These are phyloP conservation scores for Cyberlindnera mycetangii DNA, from an alignment of 805 yeast genomes.

Conservation along the genomic window DNA sequence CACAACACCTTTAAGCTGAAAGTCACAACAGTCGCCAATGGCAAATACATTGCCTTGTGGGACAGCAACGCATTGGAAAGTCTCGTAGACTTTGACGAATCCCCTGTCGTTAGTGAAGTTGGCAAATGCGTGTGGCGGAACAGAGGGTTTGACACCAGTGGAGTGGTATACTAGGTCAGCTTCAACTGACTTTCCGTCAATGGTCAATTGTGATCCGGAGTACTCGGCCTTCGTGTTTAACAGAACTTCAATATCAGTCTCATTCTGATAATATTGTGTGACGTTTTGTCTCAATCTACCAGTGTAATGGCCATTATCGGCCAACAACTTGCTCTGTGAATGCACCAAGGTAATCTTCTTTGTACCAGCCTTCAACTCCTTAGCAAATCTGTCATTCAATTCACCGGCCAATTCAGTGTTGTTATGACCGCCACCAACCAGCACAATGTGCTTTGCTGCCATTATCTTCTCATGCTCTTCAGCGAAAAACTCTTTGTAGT, in stretches of 20 bases:
- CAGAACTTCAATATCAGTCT: conserved; percentile 20
- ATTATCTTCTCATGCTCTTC: conserved; percentile 16
- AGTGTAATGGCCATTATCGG: conserved; percentile 14
- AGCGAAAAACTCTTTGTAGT: conserved; percentile 16
- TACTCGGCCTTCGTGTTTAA: conserved; percentile 15
- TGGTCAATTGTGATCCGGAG: not conserved
- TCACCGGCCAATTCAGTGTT: conserved; percentile 35
- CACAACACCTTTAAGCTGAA: conserved; percentile 24
- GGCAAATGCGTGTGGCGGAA: conserved; percentile 20
- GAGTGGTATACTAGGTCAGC: conserved; percentile 23
- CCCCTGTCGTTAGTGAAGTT: conserved; percentile 17
- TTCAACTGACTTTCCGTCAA: conserved; percentile 6
- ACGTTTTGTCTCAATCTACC: conserved; percentile 16
- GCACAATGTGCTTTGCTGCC: conserved; percentile 20
- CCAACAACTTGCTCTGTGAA: conserved; percentile 11
- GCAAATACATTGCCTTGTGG: conserved; percentile 30
- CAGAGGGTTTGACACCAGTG: conserved; percentile 22
- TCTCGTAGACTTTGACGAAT: conserved; percentile 21
- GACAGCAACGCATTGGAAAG: conserved; percentile 23
- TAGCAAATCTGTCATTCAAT: conserved; percentile 22
- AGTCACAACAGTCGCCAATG: conserved; percentile 32
- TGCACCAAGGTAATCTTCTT: conserved; percentile 22
- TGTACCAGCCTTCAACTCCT: conserved; percentile 12
- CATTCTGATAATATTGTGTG: conserved; percentile 14
- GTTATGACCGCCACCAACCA: conserved; percentile 34